Conservation (phyloP, 257 asterid species). For the Orobanche coerulescens region DNA sequence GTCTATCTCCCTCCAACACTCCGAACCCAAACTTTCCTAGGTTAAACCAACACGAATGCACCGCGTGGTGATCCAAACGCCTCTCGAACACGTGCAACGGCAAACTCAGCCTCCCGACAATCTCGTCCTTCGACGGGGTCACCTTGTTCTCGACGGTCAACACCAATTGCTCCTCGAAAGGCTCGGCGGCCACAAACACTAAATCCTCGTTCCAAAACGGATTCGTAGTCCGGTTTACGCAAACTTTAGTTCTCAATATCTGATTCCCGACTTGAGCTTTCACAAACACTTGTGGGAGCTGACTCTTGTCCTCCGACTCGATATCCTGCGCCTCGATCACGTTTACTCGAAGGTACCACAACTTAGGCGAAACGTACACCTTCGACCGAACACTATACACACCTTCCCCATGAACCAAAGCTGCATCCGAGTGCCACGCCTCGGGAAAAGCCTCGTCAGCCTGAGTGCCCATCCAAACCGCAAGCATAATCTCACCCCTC, state of each 20-base stretch:
- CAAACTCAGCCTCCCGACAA: constrained; percentile 44
- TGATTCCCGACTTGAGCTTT: constrained; percentile 73
- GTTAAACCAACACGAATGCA: constrained; percentile 63
- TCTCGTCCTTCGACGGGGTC: constrained; percentile 44
- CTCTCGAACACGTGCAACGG: constrained; percentile 45
- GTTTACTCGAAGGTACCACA: constrained; percentile 68
- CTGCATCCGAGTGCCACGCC: constrained; percentile 74
- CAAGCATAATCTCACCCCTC: constrained; percentile 64
- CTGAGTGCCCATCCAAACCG: constrained; percentile 77
- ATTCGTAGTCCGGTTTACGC: constrained; percentile 39
- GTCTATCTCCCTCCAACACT: constrained; percentile 47
- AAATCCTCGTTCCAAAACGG: constrained; percentile 78
- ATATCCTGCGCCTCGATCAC: constrained; percentile 76
- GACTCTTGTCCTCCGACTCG: constrained; percentile 45
- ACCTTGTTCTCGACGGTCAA: constrained; percentile 43
- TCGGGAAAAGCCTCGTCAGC: constrained; percentile 76
- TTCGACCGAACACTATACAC: constrained; percentile 57
- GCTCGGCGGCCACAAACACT: constrained; percentile 68
- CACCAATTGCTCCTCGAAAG: constrained; percentile 59
- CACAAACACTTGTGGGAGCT: constrained; percentile 48
- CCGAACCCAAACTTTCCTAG: constrained; percentile 51
- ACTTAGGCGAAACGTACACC: constrained; percentile 67
- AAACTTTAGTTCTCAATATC: constrained; percentile 41
- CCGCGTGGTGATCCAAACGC: constrained; percentile 56
- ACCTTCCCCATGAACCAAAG: constrained; percentile 54